A percentile compares a stretch with the other conserved stretches of the same genome.
These are phyloP conservation scores for Candida multigemmis DNA, from an alignment of 805 yeast species.

Conservation along the genomic window DNA sequence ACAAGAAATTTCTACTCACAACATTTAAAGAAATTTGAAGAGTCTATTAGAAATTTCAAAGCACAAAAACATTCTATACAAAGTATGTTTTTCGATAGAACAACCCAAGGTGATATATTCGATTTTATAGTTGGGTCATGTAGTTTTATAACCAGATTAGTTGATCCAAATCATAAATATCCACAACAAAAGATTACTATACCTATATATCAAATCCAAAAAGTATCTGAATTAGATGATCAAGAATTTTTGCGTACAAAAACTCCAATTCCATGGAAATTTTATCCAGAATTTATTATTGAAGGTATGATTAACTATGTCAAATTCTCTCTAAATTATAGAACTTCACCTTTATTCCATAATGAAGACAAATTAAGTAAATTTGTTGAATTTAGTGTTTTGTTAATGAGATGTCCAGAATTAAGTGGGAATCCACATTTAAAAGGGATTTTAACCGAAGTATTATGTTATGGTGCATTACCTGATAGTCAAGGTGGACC, in stretches of 20 bases:
- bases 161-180: conserved; percentile 63
- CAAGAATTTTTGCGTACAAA: conserved; percentile 58
- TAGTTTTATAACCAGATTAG: conserved; percentile 57
- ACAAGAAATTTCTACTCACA: conserved; percentile 12
- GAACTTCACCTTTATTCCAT: conserved; percentile 47
- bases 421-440: conserved; percentile 87
- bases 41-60: conserved; percentile 24
- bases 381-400: conserved; percentile 64
- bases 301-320: conserved; percentile 76
- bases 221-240: conserved; percentile 64
- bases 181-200: conserved; percentile 45
- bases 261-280: conserved; percentile 71
- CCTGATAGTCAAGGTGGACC: conserved; percentile 48
- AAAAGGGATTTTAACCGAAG: conserved; percentile 75
- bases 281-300: conserved; percentile 74
- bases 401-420: conserved; percentile 77
- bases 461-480: conserved; percentile 65
- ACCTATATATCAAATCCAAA: conserved; percentile 46
- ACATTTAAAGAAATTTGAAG: conserved; percentile 42
- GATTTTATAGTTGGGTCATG: conserved; percentile 74
- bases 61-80: conserved; percentile 49
- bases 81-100: conserved; percentile 50
- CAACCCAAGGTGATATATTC: conserved; percentile 56
- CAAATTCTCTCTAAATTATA: conserved; percentile 48
- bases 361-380: conserved; percentile 43